Base-by-base conservation (phyloP, 352 stramenopile genomes). In the Phytophthora colocasiae region DNA sequence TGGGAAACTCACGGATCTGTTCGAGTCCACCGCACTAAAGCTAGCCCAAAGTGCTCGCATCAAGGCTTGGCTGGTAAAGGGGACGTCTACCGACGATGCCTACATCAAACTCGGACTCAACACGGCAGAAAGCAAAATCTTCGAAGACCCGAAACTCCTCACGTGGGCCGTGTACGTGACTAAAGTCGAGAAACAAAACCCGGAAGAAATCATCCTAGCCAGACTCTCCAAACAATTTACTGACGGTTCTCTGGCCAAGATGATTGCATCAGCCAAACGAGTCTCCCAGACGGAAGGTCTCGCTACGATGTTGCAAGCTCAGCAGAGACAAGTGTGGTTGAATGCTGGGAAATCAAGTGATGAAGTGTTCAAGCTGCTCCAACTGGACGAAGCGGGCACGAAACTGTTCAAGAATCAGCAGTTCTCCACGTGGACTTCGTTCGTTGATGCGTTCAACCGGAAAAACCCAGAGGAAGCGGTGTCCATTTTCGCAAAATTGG, bases 291-390 rank as follows among this genome's bases (percentile, higher is more conserved):
- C 50, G 4, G 50, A 58, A n/a, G 15, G 24, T 15, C 22, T 58
- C 24, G 50, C 50, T 3, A 58, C 4, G 0, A 8, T 38, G 2
- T 6, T 58, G 15, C 50, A 58, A 15, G 22, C 24, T 3, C 38
- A 49, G 5, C 51, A 58, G 39, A 39, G 22, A 31, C 22, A 40
- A 31, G 24, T 58, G 29, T 50, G 52, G 52, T 6, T 51, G n/a
- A 6, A 14, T 9, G 19, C 24, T n/a, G 39, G 10, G 1, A 31
- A 50, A 24, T 43, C 26, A 2, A 34, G 6, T 4, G 40, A 59
- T 6, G 27, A 59, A 4, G 17, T 59, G 2, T 59, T 59, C 19
- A 59, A 51, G 5, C 17, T 44, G 39, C 39, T 59, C 11, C 17
- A 51, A 26, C 26, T 51, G 3, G 40, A 59, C 27, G 11, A 41